Percentiles rank a stretch among this genome's conserved stretches.
phyloP scores from a whole-genome alignment of 164 flowering plant genomes.

The Houttuynia cordata region DNA sequence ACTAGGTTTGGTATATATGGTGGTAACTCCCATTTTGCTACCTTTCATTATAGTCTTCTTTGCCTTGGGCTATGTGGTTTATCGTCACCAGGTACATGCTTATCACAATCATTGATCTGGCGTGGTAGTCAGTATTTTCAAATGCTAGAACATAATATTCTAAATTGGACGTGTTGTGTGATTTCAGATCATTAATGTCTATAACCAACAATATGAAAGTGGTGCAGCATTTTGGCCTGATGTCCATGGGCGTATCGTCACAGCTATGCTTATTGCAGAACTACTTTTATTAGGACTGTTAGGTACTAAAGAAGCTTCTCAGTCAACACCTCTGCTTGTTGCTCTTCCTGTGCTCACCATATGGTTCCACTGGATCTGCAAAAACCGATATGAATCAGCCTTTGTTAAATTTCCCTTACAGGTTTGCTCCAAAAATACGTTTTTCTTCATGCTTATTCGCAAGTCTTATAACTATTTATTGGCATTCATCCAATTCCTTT shows the following conservation, averaged over 20 bases:
- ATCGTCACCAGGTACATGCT: constrained; percentile 75
- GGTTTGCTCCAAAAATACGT: constrained; percentile 24
- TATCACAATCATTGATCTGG: neutral
- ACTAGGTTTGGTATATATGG: constrained; percentile 85
- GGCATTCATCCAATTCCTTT: no score
- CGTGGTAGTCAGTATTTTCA: no score
- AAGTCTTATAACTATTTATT: neutral
- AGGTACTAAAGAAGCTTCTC: constrained; percentile 51
- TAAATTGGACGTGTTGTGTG: neutral
- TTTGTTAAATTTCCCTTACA: constrained; percentile 59
- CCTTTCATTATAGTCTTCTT: constrained; percentile 85
- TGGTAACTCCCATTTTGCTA: constrained; percentile 63
- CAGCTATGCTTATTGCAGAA: constrained; percentile 55
- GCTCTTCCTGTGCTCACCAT: constrained; percentile 69
- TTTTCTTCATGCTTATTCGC: neutral
- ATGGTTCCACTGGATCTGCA: constrained; percentile 72
- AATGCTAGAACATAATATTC: neutral
- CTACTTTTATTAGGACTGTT: constrained; percentile 59
- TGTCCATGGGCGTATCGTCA: constrained; percentile 59
- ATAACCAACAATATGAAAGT: constrained; percentile 80
- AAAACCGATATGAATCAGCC: constrained; percentile 67
- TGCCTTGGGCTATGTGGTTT: constrained; percentile 62
- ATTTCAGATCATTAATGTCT: constrained; percentile 66
- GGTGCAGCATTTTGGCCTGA: constrained; percentile 86
- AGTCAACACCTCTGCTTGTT: constrained; percentile 59